phyloP scores from a whole-genome alignment of 2,329 filamentous ascomycete species.

The Chrysosporium queenslandicum region DNA sequence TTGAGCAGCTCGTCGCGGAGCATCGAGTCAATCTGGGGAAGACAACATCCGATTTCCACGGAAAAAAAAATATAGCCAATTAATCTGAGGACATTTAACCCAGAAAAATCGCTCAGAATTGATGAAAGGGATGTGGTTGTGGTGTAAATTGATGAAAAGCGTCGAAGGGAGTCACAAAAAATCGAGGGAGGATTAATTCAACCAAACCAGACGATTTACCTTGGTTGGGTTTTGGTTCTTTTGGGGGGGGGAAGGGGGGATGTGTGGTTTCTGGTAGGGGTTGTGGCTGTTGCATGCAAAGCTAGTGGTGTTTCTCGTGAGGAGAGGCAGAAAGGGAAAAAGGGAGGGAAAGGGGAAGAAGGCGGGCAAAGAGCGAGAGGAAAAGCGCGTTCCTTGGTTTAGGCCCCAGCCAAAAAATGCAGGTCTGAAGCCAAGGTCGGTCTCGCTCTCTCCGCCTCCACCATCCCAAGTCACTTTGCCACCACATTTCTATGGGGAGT shows the following conservation, averaged over 20 bases:
- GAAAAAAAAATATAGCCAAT: slow-evolving; percentile 32
- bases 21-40: slow-evolving; percentile 41
- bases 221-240: not conserved
- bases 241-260: not conserved
- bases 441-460: not conserved
- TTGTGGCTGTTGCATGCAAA: not conserved
- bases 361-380: not conserved
- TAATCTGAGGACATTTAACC: slow-evolving; percentile 36
- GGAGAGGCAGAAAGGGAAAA: not conserved
- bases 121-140: slow-evolving; percentile 36
- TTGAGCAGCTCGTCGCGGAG: slow-evolving; percentile 42
- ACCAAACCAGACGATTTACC: not conserved
- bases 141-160: slow-evolving; percentile 26
- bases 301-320: not conserved
- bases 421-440: not conserved
- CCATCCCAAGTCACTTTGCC: not conserved
- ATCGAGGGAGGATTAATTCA: not conserved
- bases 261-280: not conserved
- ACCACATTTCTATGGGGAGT: not conserved
- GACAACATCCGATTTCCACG: slow-evolving; percentile 43
- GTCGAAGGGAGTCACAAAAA: not conserved
- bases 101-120: slow-evolving; percentile 36
- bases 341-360: not conserved
- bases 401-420: not conserved
- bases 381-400: not conserved